Evolutionary conservation across 192 early-diverging fungal species (phyloP).

Genomic region (Entophlyctis helioformis): DNA sequence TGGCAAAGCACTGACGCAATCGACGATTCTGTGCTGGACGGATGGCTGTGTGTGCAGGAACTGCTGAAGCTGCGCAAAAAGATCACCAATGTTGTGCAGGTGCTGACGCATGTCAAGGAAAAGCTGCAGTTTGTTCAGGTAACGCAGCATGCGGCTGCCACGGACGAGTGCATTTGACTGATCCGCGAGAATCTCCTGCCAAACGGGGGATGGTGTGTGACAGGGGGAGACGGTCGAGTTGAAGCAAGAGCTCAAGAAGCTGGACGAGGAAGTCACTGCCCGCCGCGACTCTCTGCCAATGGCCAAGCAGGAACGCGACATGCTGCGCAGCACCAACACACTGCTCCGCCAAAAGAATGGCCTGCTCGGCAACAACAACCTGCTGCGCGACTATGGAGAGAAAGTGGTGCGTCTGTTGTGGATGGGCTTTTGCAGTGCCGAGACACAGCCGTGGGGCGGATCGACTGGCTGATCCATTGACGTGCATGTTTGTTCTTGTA

Average conservation of each 20-base stretch:
- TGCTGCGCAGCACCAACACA: conserved; percentile 20
- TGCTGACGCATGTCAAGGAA: conserved; percentile 52
- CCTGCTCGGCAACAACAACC: conserved; percentile 30
- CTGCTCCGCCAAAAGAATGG: conserved; percentile 36
- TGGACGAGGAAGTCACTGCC: conserved; percentile 33
- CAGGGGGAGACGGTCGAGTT: conserved; percentile 25
- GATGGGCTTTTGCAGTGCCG: too few relatives aligned
- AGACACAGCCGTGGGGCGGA: too few relatives aligned
- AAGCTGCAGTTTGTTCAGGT: conserved; percentile 48
- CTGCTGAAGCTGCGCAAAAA: conserved; percentile 48
- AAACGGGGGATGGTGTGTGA: too few relatives aligned
- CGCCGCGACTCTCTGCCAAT: conserved; percentile 32
- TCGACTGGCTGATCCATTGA: too few relatives aligned
- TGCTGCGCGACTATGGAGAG: conserved; percentile 41
- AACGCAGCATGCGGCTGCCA: too few relatives aligned
- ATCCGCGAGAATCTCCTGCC: too few relatives aligned
- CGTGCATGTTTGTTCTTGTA: too few relatives aligned
- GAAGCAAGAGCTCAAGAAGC: conserved; percentile 10
- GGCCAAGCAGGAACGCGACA: conserved; percentile 29
- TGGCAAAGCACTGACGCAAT: too few relatives aligned
- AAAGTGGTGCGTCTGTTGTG: conserved; percentile 35
- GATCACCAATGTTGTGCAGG: conserved; percentile 51
- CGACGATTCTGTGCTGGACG: too few relatives aligned
- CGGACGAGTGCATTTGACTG: too few relatives aligned
- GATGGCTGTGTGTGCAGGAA: conserved; percentile 12